phyloP scores from a whole-genome alignment of 805 yeast species.

The Nakazawaea ishiwadae region DNA sequence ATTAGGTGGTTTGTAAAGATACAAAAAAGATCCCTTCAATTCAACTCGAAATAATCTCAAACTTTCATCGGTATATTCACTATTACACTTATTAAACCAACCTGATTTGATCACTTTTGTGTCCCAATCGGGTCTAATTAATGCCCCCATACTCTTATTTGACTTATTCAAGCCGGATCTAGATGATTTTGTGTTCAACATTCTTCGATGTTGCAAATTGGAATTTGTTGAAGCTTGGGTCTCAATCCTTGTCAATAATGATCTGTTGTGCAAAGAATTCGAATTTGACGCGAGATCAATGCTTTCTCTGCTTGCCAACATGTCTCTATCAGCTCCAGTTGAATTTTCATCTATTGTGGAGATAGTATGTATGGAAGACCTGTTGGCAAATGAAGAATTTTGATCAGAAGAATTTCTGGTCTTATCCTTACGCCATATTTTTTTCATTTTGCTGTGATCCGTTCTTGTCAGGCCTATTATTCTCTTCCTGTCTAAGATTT shows the following conservation, averaged over 20 bases:
- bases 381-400: conserved; percentile 12
- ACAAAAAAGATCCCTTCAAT: conserved; percentile 62
- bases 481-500: too few species aligned
- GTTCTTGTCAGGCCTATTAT: too few species aligned
- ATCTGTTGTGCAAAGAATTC: not conserved
- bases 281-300: not conserved
- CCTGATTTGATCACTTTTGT: conserved; percentile 40
- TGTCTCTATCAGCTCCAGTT: not conserved
- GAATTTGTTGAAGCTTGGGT: conserved; percentile 3
- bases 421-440: conserved; percentile 28
- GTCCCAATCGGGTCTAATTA: conserved; percentile 30
- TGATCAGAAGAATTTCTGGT: not conserved
- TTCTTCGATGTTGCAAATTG: conserved; percentile 13
- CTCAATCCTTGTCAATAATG: not conserved
- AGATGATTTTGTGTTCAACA: not conserved
- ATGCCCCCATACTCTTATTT: conserved; percentile 7
- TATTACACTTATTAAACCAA: conserved; percentile 53
- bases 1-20: conserved; percentile 54
- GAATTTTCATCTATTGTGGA: conserved; percentile 7
- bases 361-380: conserved; percentile 10
- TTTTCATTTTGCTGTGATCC: conserved; percentile 19
- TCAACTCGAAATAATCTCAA: conserved; percentile 57
- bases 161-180: conserved; percentile 6
- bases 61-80: conserved; percentile 25
- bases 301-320: not conserved